These are phyloP conservation scores for Trametopsis cervina DNA, from an alignment of 768 basidiomycete genomes.

Conservation along the genomic window DNA sequence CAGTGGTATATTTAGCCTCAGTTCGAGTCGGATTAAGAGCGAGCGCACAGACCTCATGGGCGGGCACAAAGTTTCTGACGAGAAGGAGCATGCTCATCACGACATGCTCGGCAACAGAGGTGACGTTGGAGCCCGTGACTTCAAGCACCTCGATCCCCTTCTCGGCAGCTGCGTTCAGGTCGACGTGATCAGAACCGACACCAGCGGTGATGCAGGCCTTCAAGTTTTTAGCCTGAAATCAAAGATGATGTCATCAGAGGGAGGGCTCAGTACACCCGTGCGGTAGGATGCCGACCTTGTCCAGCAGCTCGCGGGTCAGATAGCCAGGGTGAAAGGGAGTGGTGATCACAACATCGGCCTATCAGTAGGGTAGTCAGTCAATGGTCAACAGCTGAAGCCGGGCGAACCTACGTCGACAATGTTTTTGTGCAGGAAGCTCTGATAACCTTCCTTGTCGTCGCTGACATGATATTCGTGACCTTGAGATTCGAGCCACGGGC, in stretches of 20 bases:
- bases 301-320: slow-evolving; percentile 64
- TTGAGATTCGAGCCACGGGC: slow-evolving; percentile 56
- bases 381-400: neutral
- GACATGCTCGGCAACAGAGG: slow-evolving; percentile 88
- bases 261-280: neutral
- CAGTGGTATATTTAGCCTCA: neutral
- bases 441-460: slow-evolving; percentile 76
- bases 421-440: slow-evolving; percentile 79
- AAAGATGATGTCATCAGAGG: neutral
- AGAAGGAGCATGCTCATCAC: slow-evolving; percentile 87
- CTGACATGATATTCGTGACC: slow-evolving; percentile 78
- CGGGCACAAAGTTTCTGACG: slow-evolving; percentile 84
- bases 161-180: slow-evolving; percentile 83
- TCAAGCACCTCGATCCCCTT: slow-evolving; percentile 57
- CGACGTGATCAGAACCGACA: slow-evolving; percentile 87
- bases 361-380: slow-evolving; percentile 5
- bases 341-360: slow-evolving; percentile 78
- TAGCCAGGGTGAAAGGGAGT: slow-evolving; percentile 87
- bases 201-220: slow-evolving; percentile 89
- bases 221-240: slow-evolving; percentile 70
- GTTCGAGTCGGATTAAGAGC: neutral
- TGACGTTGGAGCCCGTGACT: slow-evolving; percentile 86
- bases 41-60: slow-evolving; percentile 57
- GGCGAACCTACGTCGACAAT: slow-evolving; percentile 59
- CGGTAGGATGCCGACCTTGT: slow-evolving; percentile 39